These are phyloP conservation scores for Colletotrichum horii DNA, from an alignment of 2,329 filamentous ascomycete species.

Conservation along the genomic window DNA sequence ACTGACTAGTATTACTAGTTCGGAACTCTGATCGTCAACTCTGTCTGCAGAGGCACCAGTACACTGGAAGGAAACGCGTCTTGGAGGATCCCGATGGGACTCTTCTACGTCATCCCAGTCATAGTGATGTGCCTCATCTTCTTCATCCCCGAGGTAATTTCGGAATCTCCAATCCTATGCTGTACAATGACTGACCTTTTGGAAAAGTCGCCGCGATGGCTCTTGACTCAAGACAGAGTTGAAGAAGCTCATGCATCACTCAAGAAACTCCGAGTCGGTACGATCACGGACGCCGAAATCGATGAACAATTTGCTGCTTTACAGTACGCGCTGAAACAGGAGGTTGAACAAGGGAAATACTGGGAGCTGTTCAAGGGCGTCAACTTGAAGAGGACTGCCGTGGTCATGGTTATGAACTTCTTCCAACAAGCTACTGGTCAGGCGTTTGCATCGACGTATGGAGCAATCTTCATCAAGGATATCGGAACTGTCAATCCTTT, in stretches of 20 bases:
- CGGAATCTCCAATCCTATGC: neutral
- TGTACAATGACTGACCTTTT: neutral
- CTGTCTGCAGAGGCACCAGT: slow-evolving; percentile 34
- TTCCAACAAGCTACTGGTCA: slow-evolving; percentile 26
- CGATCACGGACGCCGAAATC: slow-evolving; percentile 28
- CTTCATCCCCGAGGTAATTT: slow-evolving; percentile 31
- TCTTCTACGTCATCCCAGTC: slow-evolving; percentile 38
- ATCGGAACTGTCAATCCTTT: slow-evolving; percentile 34
- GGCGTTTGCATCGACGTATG: slow-evolving; percentile 24
- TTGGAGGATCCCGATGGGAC: slow-evolving; percentile 37
- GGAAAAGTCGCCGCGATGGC: slow-evolving; percentile 32
- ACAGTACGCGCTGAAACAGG: neutral
- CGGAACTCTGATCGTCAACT: slow-evolving; percentile 32
- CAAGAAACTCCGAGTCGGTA: slow-evolving; percentile 26
- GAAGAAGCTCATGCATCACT: slow-evolving; percentile 33
- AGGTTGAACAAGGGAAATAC: slow-evolving; percentile 15
- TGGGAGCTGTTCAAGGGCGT: slow-evolving; percentile 30
- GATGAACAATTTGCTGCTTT: slow-evolving; percentile 23
- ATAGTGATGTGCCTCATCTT: slow-evolving; percentile 30
- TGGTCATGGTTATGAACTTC: slow-evolving; percentile 27
- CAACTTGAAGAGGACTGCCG: slow-evolving; percentile 29
- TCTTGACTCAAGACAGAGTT: slow-evolving; percentile 28
- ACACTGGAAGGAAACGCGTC: slow-evolving; percentile 31
- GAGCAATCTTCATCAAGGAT: slow-evolving; percentile 31
- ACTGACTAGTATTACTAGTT: neutral